phyloP scores from a whole-genome alignment of 169 alveolate genomes.

The Fabrea salina region DNA sequence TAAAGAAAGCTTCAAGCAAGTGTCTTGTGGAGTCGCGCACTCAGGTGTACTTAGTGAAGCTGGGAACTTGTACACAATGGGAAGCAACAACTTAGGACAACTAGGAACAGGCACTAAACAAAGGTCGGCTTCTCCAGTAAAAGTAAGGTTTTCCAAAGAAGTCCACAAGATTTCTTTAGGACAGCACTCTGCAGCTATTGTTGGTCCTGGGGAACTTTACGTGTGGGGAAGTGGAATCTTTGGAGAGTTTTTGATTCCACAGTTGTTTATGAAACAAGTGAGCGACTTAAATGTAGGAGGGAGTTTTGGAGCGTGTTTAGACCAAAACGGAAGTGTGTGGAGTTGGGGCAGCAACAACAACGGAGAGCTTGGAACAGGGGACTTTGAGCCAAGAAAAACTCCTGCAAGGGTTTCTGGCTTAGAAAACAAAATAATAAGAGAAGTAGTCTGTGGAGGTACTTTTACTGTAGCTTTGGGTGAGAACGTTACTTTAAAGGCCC shows the following conservation, averaged over 20 bases:
- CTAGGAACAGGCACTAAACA: slow-evolving; percentile 32
- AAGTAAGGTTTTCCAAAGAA: neutral
- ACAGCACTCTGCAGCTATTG: slow-evolving; percentile 40
- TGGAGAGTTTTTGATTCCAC: slow-evolving; percentile 40
- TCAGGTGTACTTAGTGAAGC: neutral
- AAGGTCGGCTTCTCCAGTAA: neutral
- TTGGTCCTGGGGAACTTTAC: slow-evolving; percentile 35
- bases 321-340: slow-evolving; percentile 32
- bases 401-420: slow-evolving; percentile 30
- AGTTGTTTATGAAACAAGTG: neutral
- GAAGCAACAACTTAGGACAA: slow-evolving; percentile 39
- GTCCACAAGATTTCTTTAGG: slow-evolving; percentile 39
- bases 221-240: slow-evolving; percentile 51
- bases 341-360: slow-evolving; percentile 54
- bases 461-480: slow-evolving; percentile 18
- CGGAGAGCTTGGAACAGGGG: slow-evolving; percentile 57
- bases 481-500: too few species aligned
- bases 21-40: slow-evolving; percentile 38
- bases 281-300: slow-evolving; percentile 38
- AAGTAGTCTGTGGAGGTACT: slow-evolving; percentile 24
- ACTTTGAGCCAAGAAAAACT: slow-evolving; percentile 28
- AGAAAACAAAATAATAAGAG: neutral
- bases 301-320: slow-evolving; percentile 35
- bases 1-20: slow-evolving; percentile 5
- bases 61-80: slow-evolving; percentile 15